Conservation (phyloP, 2,329 filamentous ascomycete genomes). For the Pezicula neosporulosa region DNA sequence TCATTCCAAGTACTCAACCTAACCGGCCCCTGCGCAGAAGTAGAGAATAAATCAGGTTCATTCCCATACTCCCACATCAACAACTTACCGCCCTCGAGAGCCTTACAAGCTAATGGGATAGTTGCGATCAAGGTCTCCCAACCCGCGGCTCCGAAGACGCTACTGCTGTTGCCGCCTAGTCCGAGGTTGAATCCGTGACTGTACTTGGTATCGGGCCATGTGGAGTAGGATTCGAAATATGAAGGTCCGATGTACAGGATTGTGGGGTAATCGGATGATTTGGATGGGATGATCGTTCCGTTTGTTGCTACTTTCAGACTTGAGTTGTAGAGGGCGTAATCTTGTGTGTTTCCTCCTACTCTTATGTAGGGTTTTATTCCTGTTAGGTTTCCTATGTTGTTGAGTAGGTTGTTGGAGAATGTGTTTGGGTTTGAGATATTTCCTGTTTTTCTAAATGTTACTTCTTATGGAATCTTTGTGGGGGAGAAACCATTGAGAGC, state of each 20-base stretch:
- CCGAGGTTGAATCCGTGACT: conserved; percentile 59
- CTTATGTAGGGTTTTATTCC: conserved; percentile 58
- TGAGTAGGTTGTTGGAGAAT: conserved; percentile 57
- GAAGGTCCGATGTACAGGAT: conserved; percentile 57
- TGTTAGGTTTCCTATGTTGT: conserved; percentile 49
- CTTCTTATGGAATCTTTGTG: neutral
- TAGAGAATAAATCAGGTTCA: conserved; percentile 57
- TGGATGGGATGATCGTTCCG: conserved; percentile 45
- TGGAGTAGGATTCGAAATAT: conserved; percentile 61
- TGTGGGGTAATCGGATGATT: conserved; percentile 56
- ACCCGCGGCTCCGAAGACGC: conserved; percentile 25
- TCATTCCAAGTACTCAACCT: conserved; percentile 52
- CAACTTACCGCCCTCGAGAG: conserved; percentile 46
- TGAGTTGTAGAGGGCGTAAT: conserved; percentile 58
- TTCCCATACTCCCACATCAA: conserved; percentile 62
- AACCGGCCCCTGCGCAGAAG: conserved; percentile 46
- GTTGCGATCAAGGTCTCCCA: conserved; percentile 51
- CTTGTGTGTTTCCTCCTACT: conserved; percentile 66
- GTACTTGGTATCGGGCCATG: conserved; percentile 52
- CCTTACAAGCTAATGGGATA: conserved; percentile 53
- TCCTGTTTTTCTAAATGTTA: neutral
- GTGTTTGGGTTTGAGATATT: conserved; percentile 45
- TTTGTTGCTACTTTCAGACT: conserved; percentile 46
- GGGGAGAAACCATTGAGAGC: too few species aligned
- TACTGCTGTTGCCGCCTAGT: conserved; percentile 44